Base-by-base conservation (phyloP, 768 basidiomycete species). In the Calocera viscosa region DNA sequence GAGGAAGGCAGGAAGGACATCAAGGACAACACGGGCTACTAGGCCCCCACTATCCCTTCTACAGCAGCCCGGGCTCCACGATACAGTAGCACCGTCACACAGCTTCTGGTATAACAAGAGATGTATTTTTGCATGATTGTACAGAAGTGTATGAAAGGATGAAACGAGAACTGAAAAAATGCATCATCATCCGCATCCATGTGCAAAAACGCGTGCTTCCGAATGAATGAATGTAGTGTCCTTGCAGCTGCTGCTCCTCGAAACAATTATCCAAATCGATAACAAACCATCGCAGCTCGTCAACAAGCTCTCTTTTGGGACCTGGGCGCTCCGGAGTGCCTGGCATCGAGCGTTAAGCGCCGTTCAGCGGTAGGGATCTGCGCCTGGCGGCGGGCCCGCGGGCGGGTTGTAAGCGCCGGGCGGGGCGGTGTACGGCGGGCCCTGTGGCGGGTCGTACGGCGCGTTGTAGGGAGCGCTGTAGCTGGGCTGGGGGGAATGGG, bases 1-100 rank as follows among this genome's bases (percentile, higher is more conserved):
- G 67, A 76, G 66, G 73, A 73, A 1, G 78, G 78, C 32, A 73
- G 75, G 68, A 76, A 78, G 68, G 68, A 60, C 16, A 32, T 60
- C 26, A 60, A 60, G 53, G 53, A 60, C 10, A 26, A 14, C 26
- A 60, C 53, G 26, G 53, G 53, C 14, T 60, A 60, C 30, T 60
- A 26, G 30, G 53, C 53, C 7, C 49, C 43, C 8, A 7, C 5
- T 47, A 19, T 47, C 19, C 43, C 19, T 7, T 24, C 24, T 8
- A 19, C 43, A 40, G 39, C 19, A 10, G 19, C 10, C 43, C 19
- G 43, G 24, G 8, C 43, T 47, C 43, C n/a, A n/a, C n/a, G n/a
- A n/a, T n/a, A n/a, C n/a, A n/a, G n/a, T n/a, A n/a, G n/a, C n/a
- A n/a, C n/a, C n/a, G n/a, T n/a, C n/a, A n/a, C n/a, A n/a, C n/a